A percentile compares a stretch with the other conserved stretches of the same genome.
phyloP scores from a whole-genome alignment of 1,139 yeast species.

The Taphrina populina region DNA sequence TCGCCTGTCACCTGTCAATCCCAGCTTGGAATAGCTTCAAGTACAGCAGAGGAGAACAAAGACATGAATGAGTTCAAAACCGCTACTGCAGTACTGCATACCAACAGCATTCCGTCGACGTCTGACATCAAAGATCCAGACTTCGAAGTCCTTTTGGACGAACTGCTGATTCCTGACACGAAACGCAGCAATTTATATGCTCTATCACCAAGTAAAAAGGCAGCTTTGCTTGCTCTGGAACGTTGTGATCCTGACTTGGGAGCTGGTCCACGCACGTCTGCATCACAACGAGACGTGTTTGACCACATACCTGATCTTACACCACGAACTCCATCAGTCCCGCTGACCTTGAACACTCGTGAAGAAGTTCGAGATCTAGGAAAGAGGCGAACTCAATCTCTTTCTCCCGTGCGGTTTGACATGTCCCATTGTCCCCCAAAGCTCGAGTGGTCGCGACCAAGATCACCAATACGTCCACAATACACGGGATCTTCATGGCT shows the following conservation, averaged over 20 bases:
- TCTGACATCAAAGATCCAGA: too few relatives aligned
- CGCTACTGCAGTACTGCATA: too few relatives aligned
- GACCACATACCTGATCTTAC: too few relatives aligned
- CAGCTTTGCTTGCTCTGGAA: too few relatives aligned
- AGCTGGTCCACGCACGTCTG: too few relatives aligned
- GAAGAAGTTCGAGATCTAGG: too few relatives aligned
- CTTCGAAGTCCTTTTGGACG: slow-evolving; percentile 1
- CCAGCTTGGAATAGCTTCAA: neutral
- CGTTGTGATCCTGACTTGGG: too few relatives aligned
- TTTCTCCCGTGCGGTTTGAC: slow-evolving; percentile 20
- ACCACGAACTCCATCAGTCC: too few relatives aligned
- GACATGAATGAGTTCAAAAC: neutral
- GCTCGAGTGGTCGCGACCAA: slow-evolving; percentile 20
- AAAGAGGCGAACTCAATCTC: slow-evolving; percentile 3
- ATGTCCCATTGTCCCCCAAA: slow-evolving; percentile 26
- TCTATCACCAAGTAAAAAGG: neutral
- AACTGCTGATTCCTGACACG: neutral
- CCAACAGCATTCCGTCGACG: too few relatives aligned
- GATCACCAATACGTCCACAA: slow-evolving; percentile 13
- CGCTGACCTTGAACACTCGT: too few relatives aligned
- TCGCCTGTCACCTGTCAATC: too few relatives aligned
- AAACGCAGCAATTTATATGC: neutral
- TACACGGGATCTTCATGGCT: slow-evolving; percentile 22
- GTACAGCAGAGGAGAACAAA: neutral
- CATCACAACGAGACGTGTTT: too few relatives aligned